Conservation (phyloP, 257 asterid species). For the Cinchona pubescens region DNA sequence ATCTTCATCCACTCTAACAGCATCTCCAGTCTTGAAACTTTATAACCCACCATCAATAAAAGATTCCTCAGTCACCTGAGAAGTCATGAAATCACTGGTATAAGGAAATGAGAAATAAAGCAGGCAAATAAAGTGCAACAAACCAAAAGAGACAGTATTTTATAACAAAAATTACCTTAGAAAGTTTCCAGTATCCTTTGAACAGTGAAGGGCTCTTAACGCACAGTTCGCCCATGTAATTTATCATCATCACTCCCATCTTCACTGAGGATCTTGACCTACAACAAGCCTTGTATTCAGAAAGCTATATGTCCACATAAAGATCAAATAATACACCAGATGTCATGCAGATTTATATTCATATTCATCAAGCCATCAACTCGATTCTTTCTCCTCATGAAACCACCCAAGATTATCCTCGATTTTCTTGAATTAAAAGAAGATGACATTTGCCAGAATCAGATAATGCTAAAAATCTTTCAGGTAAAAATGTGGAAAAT, state of each 20-base stretch:
- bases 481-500: background rate
- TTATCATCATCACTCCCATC: conserved; percentile 50
- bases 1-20: conserved; percentile 80
- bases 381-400: background rate
- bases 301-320: conserved; percentile 2
- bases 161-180: conserved; percentile 49
- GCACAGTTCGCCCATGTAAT: conserved; percentile 80
- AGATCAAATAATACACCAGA: background rate
- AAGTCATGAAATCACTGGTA: background rate
- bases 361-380: conserved; percentile 1
- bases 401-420: background rate
- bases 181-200: conserved; percentile 91
- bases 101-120: conserved; percentile 4
- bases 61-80: conserved; percentile 78
- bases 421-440: background rate
- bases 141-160: conserved; percentile 1
- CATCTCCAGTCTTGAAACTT: conserved; percentile 98
- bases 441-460: background rate
- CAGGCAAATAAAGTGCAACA: background rate
- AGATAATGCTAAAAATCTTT: background rate
- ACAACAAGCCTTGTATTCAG: conserved; percentile 25
- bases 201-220: conserved; percentile 91
- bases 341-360: background rate
- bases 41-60: conserved; percentile 76
- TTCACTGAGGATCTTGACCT: conserved; percentile 83